phyloP scores from a whole-genome alignment of 805 yeast genomes.

The Yamadazyma kitorensis region DNA sequence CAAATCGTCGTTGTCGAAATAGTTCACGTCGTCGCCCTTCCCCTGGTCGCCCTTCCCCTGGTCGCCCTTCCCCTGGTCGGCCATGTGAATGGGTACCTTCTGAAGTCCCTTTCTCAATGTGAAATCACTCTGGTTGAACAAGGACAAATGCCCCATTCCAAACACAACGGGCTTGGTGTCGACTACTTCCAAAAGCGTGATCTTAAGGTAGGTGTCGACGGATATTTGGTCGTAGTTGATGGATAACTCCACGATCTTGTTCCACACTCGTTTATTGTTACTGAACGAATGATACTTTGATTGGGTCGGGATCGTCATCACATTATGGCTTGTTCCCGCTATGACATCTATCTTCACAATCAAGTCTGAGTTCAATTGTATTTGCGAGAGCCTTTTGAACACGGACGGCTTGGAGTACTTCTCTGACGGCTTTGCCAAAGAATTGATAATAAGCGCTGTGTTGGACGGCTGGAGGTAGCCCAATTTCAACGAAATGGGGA shows the following conservation, averaged over 20 bases:
- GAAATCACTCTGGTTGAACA: conserved; percentile 54
- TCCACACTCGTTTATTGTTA: conserved; percentile 52
- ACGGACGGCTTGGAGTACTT: conserved; percentile 34
- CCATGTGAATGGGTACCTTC: conserved; percentile 34
- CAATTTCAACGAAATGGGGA: conserved; percentile 32
- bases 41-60: too few species aligned
- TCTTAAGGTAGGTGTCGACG: conserved; percentile 52
- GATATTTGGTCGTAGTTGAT: conserved; percentile 71
- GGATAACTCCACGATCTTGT: conserved; percentile 72
- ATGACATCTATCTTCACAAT: conserved; percentile 28
- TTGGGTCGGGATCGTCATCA: conserved; percentile 29
- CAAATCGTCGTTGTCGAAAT: conserved; percentile 8
- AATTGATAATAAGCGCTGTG: conserved; percentile 4
- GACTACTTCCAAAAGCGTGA: conserved; percentile 68
- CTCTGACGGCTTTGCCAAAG: conserved; percentile 25
- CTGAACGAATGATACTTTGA: conserved; percentile 34
- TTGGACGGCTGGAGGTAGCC: conserved; percentile 25
- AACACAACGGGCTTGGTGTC: conserved; percentile 51
- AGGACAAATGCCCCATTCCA: conserved; percentile 56
- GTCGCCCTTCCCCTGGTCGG: conserved; percentile 19
- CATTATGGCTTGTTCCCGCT: conserved; percentile 28
- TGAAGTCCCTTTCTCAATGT: conserved; percentile 74
- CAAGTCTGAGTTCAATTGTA: conserved; percentile 34
- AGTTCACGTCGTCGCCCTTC: conserved; percentile 1
- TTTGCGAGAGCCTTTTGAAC: conserved; percentile 30